phyloP scores from a whole-genome alignment of 2,329 filamentous ascomycete species.

The Sporothrix euskadiensis region DNA sequence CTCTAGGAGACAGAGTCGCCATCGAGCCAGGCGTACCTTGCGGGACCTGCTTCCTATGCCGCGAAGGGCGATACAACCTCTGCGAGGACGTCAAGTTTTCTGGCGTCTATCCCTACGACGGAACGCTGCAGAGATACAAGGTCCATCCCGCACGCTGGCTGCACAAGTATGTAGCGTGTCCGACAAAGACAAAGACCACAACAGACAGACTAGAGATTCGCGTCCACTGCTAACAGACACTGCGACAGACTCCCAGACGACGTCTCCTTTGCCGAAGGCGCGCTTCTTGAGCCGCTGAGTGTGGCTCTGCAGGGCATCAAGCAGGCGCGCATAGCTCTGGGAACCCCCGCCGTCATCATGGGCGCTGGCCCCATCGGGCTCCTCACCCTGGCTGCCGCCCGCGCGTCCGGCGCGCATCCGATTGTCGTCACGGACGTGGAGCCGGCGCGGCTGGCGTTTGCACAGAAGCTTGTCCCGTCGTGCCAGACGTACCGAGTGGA shows the following conservation, averaged over 20 bases:
- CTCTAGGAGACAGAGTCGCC: conserved; percentile 61
- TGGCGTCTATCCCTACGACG: conserved; percentile 61
- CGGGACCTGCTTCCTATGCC: conserved; percentile 59
- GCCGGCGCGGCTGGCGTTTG: background rate
- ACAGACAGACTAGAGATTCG: too few species aligned
- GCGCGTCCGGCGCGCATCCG: background rate
- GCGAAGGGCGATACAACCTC: conserved; percentile 62
- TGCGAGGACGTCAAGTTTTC: conserved; percentile 63
- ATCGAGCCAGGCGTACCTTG: conserved; percentile 68
- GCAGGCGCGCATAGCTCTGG: conserved; percentile 49
- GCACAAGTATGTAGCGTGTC: conserved; percentile 38
- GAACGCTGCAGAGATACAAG: conserved; percentile 63
- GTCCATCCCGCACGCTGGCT: conserved; percentile 62
- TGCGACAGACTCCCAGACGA: conserved; percentile 41
- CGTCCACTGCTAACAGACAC: too few species aligned
- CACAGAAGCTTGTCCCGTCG: background rate
- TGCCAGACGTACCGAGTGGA: background rate
- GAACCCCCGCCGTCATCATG: background rate
- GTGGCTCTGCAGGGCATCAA: conserved; percentile 64
- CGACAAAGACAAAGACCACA: too few species aligned
- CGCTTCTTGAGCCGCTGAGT: conserved; percentile 64
- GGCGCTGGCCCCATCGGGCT: background rate
- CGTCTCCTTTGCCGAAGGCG: conserved; percentile 59
- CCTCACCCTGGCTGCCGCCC: background rate
- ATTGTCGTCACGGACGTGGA: background rate